Conservation (phyloP, 257 asterid genomes). For the Rehmannia glutinosa region DNA sequence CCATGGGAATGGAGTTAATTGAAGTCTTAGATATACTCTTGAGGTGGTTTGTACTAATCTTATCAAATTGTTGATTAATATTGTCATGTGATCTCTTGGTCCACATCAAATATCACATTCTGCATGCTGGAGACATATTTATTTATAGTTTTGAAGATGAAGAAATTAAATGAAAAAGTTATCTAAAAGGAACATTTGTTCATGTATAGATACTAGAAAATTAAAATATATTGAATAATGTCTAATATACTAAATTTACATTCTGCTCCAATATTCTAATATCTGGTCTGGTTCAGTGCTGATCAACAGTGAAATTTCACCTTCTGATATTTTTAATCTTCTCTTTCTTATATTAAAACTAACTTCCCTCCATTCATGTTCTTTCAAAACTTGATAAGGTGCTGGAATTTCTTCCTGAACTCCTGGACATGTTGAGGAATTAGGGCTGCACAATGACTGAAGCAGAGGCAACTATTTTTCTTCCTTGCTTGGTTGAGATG, state of each 20-base stretch:
- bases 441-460: conserved; percentile 86
- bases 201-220: no score
- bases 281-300: no score
- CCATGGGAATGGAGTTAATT: conserved; percentile 63
- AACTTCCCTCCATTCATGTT: conserved; percentile 11
- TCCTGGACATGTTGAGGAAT: conserved; percentile 72
- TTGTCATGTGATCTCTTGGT: background rate
- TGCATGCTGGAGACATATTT: background rate
- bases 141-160: background rate
- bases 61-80: background rate
- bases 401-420: conserved; percentile 97
- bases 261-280: background rate
- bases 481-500: conserved; percentile 97
- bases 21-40: conserved; percentile 89
- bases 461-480: conserved; percentile 93
- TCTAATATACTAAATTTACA: background rate
- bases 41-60: conserved; percentile 72
- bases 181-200: background rate
- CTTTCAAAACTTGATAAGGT: conserved; percentile 46
- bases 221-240: background rate
- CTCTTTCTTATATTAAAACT: background rate
- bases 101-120: background rate
- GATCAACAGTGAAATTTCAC: no score
- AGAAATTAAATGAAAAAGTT: background rate
- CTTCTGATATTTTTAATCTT: background rate